Evolutionary conservation across 331 rosid genomes (phyloP), one percentile per base, ranked within the genome.

Genomic region (Malus hybrid): DNA sequence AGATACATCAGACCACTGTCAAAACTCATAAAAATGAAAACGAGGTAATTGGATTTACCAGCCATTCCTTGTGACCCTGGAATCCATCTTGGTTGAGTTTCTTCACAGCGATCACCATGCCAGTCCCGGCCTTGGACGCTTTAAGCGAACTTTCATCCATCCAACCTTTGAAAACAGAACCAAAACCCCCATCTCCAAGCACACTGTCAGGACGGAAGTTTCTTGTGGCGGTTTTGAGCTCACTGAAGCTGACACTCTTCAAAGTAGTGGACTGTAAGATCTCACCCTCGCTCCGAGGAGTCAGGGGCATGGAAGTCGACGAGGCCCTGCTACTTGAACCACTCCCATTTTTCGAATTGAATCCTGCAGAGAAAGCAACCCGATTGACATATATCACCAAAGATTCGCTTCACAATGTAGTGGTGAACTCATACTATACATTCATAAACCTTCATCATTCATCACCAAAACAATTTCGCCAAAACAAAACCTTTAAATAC

Each of bases 11-110:
- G 59, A 28, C 19, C 5, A 54, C 59, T 6, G 59, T 24, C 16
- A 34, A 76, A 19, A 13, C 65, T 54, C 8, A 32, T 34, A n/a
- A 67, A 73, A 27, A 57, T 19, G 64, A 14, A 28, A 52, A 19
- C 50, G 69, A 42, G 74, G 36, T 67, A 71, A 24, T 60, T 64
- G 76, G 54, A 88, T 96, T 81, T 13, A 94, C 97, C 97, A 94
- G 77, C 99, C 99, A 94, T 72, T 94, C 99, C 85, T 77, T 89
- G 83, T 94, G 99, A 80, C 99, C 99, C 84, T 94, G 99, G 68
- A 81, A 66, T 11, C 99, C 97, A 2, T 92, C 97, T 87, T 73
- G 93, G 76, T 92, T 94, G 83, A 92, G 97, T 60, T 85, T 90
- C 92, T 94, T 94, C 54, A 92, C 97, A 4, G 99, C 99, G 78